Conservation (phyloP, 371 early-diverging fungal species). For the Chytridium lagenaria region DNA sequence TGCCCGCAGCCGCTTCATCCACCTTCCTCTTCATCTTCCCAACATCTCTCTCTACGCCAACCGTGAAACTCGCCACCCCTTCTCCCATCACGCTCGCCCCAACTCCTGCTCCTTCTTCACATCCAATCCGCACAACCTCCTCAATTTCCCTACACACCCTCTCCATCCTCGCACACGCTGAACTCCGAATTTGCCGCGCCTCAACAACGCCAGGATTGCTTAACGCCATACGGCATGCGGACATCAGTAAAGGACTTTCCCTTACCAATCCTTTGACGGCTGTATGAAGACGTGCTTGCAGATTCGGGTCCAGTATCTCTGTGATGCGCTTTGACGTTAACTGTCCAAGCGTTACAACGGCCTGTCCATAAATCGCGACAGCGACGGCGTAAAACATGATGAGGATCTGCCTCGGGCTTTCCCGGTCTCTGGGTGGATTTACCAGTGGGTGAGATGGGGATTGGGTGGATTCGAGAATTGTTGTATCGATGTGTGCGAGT, state of each 20-base stretch:
- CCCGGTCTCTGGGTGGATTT: not conserved
- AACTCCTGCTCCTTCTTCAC: slow-evolving; percentile 29
- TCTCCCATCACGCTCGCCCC: slow-evolving; percentile 4
- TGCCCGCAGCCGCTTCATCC: slow-evolving; percentile 2
- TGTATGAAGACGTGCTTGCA: slow-evolving; percentile 43
- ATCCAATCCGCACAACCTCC: slow-evolving; percentile 39
- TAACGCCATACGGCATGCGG: slow-evolving; percentile 39
- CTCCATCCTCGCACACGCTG: slow-evolving; percentile 29
- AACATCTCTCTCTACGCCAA: slow-evolving; percentile 5
- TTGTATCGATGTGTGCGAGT: not conserved
- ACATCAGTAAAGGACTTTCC: slow-evolving; percentile 49
- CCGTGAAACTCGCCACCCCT: too few species aligned
- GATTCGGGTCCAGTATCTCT: slow-evolving; percentile 45
- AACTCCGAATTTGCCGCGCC: slow-evolving; percentile 12
- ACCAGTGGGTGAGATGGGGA: too few species aligned
- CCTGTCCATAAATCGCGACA: slow-evolving; percentile 41
- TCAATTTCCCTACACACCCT: slow-evolving; percentile 42
- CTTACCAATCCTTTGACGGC: slow-evolving; percentile 40
- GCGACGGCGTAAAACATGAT: slow-evolving; percentile 12
- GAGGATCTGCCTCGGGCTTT: not conserved
- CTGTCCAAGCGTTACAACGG: slow-evolving; percentile 47
- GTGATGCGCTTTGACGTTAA: slow-evolving; percentile 44
- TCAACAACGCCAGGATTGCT: slow-evolving; percentile 19
- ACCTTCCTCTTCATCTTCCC: not conserved
- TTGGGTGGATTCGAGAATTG: not conserved